Base-by-base conservation (phyloP, 1,284 basidiomycete genomes). In the Agaricales sp. region DNA sequence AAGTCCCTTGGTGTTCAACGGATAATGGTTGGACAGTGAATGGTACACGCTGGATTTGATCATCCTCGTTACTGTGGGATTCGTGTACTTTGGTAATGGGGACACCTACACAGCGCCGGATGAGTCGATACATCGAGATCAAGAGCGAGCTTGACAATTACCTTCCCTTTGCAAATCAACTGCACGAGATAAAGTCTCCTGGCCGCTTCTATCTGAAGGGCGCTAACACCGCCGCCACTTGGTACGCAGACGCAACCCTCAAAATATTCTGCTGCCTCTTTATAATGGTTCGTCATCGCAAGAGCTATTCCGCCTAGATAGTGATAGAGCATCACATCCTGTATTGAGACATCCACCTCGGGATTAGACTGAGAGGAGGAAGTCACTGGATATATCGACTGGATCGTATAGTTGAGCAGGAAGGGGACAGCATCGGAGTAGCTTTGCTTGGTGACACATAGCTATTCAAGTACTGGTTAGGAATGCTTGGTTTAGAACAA, bases 241-340 rank as follows among this genome's bases (percentile, higher is more conserved):
- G 39, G 39, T 16, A 41, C 39, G 18, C 8, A 41, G 18, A 41
- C 39, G 16, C 39, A 41, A 4, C 39, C 39, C 39, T 41, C 39
- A 20, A 41, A 41, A 18, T 41, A 41, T 16, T 41, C 39, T 16
- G 18, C 39, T 16, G 39, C 39, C 16, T 41, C 39, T 41, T 41
- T 18, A 16, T 41, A 41, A 4, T 18, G 6, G 4, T 20, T 8
- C 4, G 13, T 6, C 39, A 41, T 41, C 13, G 39, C 39, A 4
- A 41, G 39, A 4, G 39, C 39, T n/a, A 41, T 41, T 8, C 39
- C 39, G 16, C 8, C 39, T 8, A 41, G 39, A 16, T 41, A 18
- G 39, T 41, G 39, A 18, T 41, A 41, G n/a, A 41, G 39, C 39
- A 41, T 41, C n/a, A 41, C 39, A 41, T 41, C 39, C 18, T 41